Percentiles rank a stretch among this genome's conserved stretches.
Conservation (phyloP, 768 basidiomycete species). For the Tulasnella calospora region DNA sequence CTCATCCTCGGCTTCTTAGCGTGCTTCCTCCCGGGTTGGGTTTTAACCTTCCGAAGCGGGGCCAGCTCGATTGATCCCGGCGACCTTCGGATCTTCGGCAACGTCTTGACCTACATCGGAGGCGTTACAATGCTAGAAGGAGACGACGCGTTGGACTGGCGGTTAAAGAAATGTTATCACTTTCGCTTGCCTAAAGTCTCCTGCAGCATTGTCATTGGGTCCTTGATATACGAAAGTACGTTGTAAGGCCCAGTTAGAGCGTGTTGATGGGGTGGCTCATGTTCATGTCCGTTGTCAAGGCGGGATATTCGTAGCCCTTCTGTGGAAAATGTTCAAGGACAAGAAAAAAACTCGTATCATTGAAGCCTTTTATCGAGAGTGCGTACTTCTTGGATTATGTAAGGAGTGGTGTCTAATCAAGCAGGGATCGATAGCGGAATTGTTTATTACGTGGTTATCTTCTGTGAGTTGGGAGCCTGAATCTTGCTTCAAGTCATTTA, state of each 20-base stretch:
- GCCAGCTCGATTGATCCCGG: not conserved
- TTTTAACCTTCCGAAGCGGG: not conserved
- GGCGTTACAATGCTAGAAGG: not conserved
- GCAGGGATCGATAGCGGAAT: not conserved
- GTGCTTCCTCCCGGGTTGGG: not conserved
- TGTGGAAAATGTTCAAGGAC: not conserved
- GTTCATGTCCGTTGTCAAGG: not conserved
- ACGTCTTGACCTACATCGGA: not conserved
- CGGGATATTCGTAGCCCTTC: not conserved
- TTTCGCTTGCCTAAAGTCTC: not conserved
- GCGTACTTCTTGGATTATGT: not conserved
- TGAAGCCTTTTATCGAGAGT: not conserved
- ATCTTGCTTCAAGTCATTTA: not conserved
- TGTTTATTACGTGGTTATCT: not conserved
- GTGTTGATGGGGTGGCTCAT: not conserved
- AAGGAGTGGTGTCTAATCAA: not conserved
- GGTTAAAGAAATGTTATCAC: not conserved
- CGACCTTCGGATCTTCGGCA: not conserved
- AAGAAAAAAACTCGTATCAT: not conserved
- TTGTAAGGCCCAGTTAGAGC: not conserved
- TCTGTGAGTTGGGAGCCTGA: not conserved
- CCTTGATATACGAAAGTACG: not conserved
- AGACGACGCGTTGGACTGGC: not conserved
- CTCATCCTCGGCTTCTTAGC: not conserved
- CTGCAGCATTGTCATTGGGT: not conserved